Percentiles rank a stretch among this genome's conserved stretches.
Conservation (phyloP, 768 basidiomycete genomes). For the Melanogaster broomeanus region DNA sequence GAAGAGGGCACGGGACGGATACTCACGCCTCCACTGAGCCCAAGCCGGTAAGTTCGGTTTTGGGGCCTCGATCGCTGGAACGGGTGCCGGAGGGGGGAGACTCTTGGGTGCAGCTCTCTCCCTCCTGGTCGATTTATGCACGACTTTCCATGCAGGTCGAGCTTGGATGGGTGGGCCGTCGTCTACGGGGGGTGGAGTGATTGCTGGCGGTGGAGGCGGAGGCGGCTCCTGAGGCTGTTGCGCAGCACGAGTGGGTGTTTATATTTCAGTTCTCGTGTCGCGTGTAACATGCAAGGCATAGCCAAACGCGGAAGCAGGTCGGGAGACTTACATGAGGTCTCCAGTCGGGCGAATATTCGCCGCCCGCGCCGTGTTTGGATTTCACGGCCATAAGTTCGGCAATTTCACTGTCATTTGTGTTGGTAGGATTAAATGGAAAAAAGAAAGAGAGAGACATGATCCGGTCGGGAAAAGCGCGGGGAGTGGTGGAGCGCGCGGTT, state of each 20-base stretch:
- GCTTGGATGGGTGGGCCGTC: slow-evolving; percentile 49
- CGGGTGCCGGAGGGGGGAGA: slow-evolving; percentile 39
- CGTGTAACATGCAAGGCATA: neutral
- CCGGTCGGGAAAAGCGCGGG: neutral
- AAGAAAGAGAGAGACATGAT: neutral
- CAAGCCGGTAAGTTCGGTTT: slow-evolving; percentile 69
- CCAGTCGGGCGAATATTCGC: slow-evolving; percentile 80
- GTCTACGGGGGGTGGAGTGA: slow-evolving; percentile 49
- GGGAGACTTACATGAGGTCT: slow-evolving; percentile 49
- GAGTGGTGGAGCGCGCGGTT: neutral
- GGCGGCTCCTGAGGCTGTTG: slow-evolving; percentile 35
- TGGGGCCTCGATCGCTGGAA: slow-evolving; percentile 44
- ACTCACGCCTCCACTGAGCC: slow-evolving; percentile 84
- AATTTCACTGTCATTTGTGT: slow-evolving; percentile 59
- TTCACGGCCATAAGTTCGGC: slow-evolving; percentile 82
- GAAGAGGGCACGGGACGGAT: neutral
- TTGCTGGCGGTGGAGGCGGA: slow-evolving; percentile 39
- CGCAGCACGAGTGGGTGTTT: neutral
- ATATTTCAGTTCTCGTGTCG: neutral
- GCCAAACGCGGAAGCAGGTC: neutral
- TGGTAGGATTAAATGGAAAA: neutral
- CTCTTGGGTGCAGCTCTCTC: slow-evolving; percentile 46
- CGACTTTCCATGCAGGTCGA: slow-evolving; percentile 73
- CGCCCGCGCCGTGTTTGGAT: slow-evolving; percentile 79
- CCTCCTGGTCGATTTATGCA: slow-evolving; percentile 63